Base-by-base conservation (phyloP, 163 green algal species). In the Scenedesmus sp. region DNA sequence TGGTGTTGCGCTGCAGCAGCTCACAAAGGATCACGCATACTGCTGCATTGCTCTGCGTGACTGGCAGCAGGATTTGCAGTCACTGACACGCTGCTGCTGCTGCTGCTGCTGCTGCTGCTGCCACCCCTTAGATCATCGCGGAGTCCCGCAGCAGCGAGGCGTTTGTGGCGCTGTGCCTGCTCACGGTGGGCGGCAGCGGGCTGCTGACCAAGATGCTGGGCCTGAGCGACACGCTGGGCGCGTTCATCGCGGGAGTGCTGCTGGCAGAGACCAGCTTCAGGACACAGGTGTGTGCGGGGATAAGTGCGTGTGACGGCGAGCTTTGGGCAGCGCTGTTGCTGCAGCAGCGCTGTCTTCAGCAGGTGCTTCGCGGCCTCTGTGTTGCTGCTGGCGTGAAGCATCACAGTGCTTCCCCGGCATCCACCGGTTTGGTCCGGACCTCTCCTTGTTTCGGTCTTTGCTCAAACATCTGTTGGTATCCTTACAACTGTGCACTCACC, bases 171-270 rank as follows among this genome's bases (percentile, higher is more conserved):
- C 94, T 99, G 62, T 99, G 96, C 91, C 94, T 99, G 92, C 95
- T 99, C 64, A 99, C 96, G 3, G 98, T 99, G 34, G 97, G 97
- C 1, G 98, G 98, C 83, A 97, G 96, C 9, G 95, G 94, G 20
- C 94, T 99, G 77, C 82, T 97, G 26, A 99, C 97, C 0, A 94
- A 98, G 92, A 92, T 91, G 55, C 92, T 99, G 73, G 98, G 98
- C n/a, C 97, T 99, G 89, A 96, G 88, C 9, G 97, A 99, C 93
- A 99, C 98, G 4, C 92, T 99, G 85, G 98, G 98, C 57, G 98
- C 98, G 0, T 99, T 99, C 93, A 94, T 98, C 16, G 98, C 98
- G 2, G 98, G 98, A n/a, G 97, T 99, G 64, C 95, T 99, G 83
- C 96, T 99, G 70, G 94, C 96, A 12, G 98, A 99, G 94, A 99